A percentile compares a stretch with the other conserved stretches of the same genome.
phyloP scores from a whole-genome alignment of 139 green algal species.

The Picochlorum sp. region DNA sequence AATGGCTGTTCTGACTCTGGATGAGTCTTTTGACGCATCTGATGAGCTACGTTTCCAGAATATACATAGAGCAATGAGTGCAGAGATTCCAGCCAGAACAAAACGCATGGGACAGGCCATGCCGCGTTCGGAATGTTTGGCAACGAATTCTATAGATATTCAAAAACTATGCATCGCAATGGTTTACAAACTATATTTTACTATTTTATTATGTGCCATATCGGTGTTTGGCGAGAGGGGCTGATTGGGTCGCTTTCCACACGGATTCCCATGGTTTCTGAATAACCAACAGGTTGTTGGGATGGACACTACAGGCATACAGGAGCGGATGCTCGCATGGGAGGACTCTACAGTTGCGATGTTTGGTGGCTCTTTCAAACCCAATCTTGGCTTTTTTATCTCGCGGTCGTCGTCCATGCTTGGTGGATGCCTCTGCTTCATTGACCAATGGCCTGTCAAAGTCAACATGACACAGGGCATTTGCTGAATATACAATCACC shows the following conservation, averaged over 20 bases:
- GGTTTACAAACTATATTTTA: not conserved
- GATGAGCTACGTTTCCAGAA: constrained; percentile 5
- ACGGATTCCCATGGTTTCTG: constrained; percentile 41
- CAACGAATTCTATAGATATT: not conserved
- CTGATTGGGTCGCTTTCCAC: constrained; percentile 13
- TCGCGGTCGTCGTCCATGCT: constrained; percentile 4
- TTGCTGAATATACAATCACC: not conserved
- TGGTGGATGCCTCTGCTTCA: not conserved
- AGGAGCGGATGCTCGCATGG: constrained; percentile 31
- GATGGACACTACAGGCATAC: not conserved
- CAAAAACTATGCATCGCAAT: too few relatives aligned
- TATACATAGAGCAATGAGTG: constrained; percentile 9
- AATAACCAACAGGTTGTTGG: constrained; percentile 31
- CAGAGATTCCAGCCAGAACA: constrained; percentile 15
- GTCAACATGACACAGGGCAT: constrained; percentile 31
- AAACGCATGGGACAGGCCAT: constrained; percentile 27
- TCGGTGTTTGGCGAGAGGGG: constrained; percentile 39
- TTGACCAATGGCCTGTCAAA: constrained; percentile 15
- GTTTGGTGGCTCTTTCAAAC: not conserved
- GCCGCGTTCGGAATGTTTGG: not conserved
- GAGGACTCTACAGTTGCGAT: constrained; percentile 31
- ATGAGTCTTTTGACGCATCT: not conserved
- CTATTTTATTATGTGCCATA: constrained; percentile 43
- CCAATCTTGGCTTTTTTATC: constrained; percentile 7
- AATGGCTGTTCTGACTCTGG: too few relatives aligned